Evolutionary conservation across 306 rosid genomes (phyloP).

Genomic region (Abrus precatorius): DNA sequence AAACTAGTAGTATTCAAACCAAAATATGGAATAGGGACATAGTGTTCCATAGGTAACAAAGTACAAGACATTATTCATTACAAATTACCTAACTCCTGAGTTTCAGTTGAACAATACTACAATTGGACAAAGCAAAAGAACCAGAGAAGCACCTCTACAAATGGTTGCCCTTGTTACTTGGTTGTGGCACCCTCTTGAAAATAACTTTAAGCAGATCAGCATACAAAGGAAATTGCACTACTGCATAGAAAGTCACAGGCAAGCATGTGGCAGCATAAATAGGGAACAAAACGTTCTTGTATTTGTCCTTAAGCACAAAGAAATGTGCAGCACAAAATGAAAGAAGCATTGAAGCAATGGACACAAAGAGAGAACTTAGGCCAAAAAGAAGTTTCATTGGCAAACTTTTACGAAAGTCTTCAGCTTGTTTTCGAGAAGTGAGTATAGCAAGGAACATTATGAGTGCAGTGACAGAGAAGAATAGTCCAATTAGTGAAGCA

Average conservation of each 20-base stretch:
- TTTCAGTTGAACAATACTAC: too few species aligned
- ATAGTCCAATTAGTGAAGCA: slow-evolving; percentile 51
- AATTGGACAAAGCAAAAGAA: too few species aligned
- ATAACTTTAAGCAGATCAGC: slow-evolving; percentile 53
- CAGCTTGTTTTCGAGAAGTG: slow-evolving; percentile 53
- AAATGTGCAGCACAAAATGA: slow-evolving; percentile 60
- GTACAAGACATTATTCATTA: too few species aligned
- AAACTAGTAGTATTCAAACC: too few species aligned
- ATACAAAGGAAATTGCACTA: slow-evolving; percentile 58
- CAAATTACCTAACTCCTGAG: too few species aligned
- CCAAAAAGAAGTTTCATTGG: slow-evolving; percentile 55
- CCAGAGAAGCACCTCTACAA: background rate
- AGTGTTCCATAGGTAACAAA: too few species aligned
- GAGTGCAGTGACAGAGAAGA: slow-evolving; percentile 58
- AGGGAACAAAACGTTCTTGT: slow-evolving; percentile 28
- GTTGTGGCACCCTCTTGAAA: background rate
- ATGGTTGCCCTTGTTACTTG: background rate
- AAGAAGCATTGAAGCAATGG: slow-evolving; percentile 56
- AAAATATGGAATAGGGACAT: too few species aligned
- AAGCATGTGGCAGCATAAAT: slow-evolving; percentile 52
- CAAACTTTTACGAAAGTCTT: slow-evolving; percentile 51
- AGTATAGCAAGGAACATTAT: slow-evolving; percentile 67
- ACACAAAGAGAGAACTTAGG: slow-evolving; percentile 55
- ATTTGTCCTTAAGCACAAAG: slow-evolving; percentile 50
- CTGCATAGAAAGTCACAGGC: slow-evolving; percentile 54